Evolutionary conservation across 768 basidiomycete genomes (phyloP), one percentile per base, ranked within the genome.

Genomic region (Collybia sp.): DNA sequence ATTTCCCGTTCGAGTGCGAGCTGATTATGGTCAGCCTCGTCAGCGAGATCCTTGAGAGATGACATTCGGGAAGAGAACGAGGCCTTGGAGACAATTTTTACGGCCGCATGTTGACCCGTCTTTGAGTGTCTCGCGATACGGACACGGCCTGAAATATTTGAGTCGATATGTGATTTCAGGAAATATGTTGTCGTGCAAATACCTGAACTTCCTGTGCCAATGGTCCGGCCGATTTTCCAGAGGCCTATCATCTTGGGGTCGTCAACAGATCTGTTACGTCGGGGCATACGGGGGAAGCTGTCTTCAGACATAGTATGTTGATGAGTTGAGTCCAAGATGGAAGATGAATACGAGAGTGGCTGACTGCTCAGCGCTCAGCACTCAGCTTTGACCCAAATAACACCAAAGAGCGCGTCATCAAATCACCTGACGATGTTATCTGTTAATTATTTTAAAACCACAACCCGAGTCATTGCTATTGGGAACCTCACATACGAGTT

Each of bases 1-100:
- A 96, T 95, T 66, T 98, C 94, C 50, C 93, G 80, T 63, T 95
- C 89, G 50, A 96, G 82, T 40, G 85, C 82, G 48, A 89, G 79
- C 50, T 84, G 76, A 49, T 79, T 80, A 54, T 85, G 86, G 57
- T 92, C 89, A 11, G 85, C 76, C 50, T 87, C 80, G 46, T 85
- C 84, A 12, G 76, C 82, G 11, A 85, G 77, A 41, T 80, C 79
- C 41, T 79, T 74, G 49, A 90, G 71, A 25, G 25, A 25, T 17
- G 85, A 87, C 52, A 79, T 73, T 33, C 79, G 75, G 40, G 88
- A 87, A 44, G 73, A 74, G 46, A 88, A 66, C 47, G 84, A 66
- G 44, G 75, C 68, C 65, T 94, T 94, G 37, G 86, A 83, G 25
- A 98, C 86, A 53, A 95, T 96, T 71, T 98, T 98, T 63, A 96